phyloP scores from a whole-genome alignment of 495 filamentous ascomycete species.

The Letharia columbiana region DNA sequence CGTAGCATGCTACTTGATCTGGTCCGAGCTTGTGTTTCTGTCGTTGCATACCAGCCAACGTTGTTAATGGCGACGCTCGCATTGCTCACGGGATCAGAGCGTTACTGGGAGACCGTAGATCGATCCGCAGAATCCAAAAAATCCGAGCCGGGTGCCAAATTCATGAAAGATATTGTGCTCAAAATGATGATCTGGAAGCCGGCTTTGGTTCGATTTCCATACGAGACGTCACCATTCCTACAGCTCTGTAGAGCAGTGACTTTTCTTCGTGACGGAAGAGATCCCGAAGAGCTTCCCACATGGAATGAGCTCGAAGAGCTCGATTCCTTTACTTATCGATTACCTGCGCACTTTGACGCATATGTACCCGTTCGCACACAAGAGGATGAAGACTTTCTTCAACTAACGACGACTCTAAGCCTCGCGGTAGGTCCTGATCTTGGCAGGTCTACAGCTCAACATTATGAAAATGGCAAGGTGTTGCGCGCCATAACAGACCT shows the following conservation, averaged over 20 bases:
- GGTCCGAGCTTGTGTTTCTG: conserved; percentile 46
- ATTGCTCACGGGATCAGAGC: conserved; percentile 46
- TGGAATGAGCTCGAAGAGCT: conserved; percentile 52
- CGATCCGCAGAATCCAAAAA: conserved; percentile 26
- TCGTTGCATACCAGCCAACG: conserved; percentile 58
- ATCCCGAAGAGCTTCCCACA: conserved; percentile 43
- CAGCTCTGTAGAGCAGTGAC: conserved; percentile 51
- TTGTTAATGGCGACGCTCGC: conserved; percentile 54
- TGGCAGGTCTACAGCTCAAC: conserved; percentile 18
- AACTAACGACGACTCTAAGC: conserved; percentile 42
- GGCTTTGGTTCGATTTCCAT: conserved; percentile 71
- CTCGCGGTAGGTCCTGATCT: conserved; percentile 36
- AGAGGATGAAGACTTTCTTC: conserved; percentile 65
- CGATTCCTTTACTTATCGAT: conserved; percentile 60
- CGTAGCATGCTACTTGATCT: conserved; percentile 57
- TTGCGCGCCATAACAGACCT: not conserved
- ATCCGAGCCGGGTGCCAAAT: conserved; percentile 41
- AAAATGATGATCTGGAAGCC: conserved; percentile 50
- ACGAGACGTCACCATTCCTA: conserved; percentile 76
- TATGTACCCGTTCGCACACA: conserved; percentile 75
- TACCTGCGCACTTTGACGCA: conserved; percentile 54
- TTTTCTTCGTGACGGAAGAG: conserved; percentile 37
- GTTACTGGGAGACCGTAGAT: conserved; percentile 46
- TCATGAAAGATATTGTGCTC: conserved; percentile 48
- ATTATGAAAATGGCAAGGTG: not conserved